Percentiles rank a stretch among this genome's conserved stretches.
Conservation (phyloP, 2,329 filamentous ascomycete genomes). For the Paraphaeosphaeria minitans region DNA sequence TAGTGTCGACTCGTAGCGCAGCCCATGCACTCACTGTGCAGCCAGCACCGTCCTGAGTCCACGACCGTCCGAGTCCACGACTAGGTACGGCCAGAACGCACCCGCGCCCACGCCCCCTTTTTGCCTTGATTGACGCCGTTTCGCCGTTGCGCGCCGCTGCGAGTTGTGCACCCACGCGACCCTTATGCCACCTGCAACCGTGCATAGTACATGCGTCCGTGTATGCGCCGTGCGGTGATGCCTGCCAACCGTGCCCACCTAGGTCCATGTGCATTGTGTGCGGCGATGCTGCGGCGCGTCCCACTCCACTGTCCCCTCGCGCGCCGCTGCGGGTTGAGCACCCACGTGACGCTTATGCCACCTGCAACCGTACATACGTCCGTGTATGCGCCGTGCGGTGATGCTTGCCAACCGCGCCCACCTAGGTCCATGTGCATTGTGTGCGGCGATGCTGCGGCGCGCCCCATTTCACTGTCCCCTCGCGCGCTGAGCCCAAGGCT, state of each 20-base stretch:
- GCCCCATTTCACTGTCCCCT: conserved; percentile 6
- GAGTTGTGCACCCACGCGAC: conserved; percentile 25
- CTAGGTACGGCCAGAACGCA: conserved; percentile 10
- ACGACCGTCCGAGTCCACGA: too few species aligned
- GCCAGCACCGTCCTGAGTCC: too few species aligned
- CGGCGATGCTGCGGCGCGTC: conserved; percentile 8
- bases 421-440: too few species aligned
- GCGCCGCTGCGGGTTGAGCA: conserved; percentile 2
- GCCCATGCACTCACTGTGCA: background rate
- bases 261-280: too few species aligned
- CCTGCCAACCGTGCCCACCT: too few species aligned
- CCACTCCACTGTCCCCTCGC: conserved; percentile 5
- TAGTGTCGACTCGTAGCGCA: background rate
- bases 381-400: too few species aligned
- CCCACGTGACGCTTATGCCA: conserved; percentile 28
- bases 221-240: too few species aligned
- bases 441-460: conserved; percentile 8
- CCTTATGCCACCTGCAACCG: too few species aligned
- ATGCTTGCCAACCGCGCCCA: too few species aligned
- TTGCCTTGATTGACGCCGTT: conserved; percentile 30
- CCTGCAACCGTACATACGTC: too few species aligned
- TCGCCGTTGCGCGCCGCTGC: conserved; percentile 5
- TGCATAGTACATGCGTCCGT: background rate
- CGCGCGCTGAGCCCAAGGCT: conserved; percentile 7
- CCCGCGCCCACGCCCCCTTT: conserved; percentile 26